A percentile compares a stretch with the other conserved stretches of the same genome.
Conservation (phyloP, 805 yeast species). For the Wickerhamomyces chaumierensis region DNA sequence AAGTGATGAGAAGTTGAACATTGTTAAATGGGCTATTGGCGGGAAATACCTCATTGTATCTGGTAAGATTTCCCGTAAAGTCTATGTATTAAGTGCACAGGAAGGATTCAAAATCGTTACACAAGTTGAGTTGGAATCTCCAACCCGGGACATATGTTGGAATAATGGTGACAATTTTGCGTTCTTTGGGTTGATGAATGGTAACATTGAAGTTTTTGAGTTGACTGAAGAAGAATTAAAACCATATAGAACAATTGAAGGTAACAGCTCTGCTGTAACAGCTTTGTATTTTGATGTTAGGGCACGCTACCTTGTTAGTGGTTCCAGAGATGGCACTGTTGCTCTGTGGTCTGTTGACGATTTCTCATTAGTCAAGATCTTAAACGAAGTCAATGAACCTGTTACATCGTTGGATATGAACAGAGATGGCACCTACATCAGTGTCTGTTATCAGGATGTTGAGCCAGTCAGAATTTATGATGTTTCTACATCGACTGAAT, state of each 20-base stretch:
- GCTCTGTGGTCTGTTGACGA: constrained; percentile 35
- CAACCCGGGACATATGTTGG: constrained; percentile 21
- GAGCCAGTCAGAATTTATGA: constrained; percentile 31
- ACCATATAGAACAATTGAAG: constrained; percentile 17
- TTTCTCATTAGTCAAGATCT: constrained; percentile 26
- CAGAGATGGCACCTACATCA: constrained; percentile 35
- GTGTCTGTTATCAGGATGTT: constrained; percentile 31
- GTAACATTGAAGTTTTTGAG: constrained; percentile 24
- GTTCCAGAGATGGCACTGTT: constrained; percentile 46
- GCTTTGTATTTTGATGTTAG: constrained; percentile 38
- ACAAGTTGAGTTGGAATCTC: constrained; percentile 17
- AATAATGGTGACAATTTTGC: constrained; percentile 25
- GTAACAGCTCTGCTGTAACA: constrained; percentile 42
- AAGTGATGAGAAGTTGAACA: constrained; percentile 16
- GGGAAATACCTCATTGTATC: constrained; percentile 33
- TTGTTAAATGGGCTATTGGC: constrained; percentile 20
- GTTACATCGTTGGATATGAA: constrained; percentile 28
- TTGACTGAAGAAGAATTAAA: constrained; percentile 4
- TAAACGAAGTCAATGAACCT: constrained; percentile 32
- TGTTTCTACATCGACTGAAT: constrained; percentile 14
- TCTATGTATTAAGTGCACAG: constrained; percentile 25
- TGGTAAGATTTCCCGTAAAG: constrained; percentile 26
- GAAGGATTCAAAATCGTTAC: constrained; percentile 19
- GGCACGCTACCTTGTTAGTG: constrained; percentile 39
- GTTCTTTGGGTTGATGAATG: constrained; percentile 36